A percentile compares a stretch with the other conserved stretches of the same genome.
These are phyloP conservation scores for Zygosaccharomyces pseudobailii DNA, from an alignment of 1,139 yeast species.

Conservation along the genomic window DNA sequence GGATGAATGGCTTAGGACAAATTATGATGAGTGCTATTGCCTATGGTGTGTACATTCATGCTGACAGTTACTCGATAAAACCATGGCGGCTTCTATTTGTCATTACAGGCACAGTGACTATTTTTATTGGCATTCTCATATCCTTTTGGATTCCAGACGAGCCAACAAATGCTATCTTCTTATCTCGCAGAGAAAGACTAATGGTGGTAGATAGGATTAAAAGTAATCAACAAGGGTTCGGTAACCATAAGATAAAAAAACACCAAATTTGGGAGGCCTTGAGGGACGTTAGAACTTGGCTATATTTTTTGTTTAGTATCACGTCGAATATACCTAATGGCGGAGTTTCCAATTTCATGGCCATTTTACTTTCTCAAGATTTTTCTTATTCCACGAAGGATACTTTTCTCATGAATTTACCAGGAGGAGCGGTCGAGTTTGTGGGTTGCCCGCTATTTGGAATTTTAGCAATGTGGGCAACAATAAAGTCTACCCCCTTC, in stretches of 20 bases:
- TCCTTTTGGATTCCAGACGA: conserved; percentile 47
- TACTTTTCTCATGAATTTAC: conserved; percentile 40
- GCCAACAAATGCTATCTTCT: conserved; percentile 46
- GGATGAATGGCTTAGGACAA: conserved; percentile 48
- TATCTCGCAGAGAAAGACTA: conserved; percentile 47
- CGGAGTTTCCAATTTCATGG: conserved; percentile 29
- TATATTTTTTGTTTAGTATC: conserved; percentile 42
- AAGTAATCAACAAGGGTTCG: conserved; percentile 48
- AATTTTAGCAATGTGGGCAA: conserved; percentile 34
- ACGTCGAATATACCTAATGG: conserved; percentile 32
- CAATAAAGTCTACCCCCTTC: conserved; percentile 26
- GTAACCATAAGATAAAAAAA: conserved; percentile 49
- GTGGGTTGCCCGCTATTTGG: conserved; percentile 31
- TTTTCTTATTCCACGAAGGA: conserved; percentile 39
- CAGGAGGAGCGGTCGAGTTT: conserved; percentile 39
- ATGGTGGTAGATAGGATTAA: conserved; percentile 50
- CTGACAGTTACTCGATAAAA: conserved; percentile 35
- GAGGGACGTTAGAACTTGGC: conserved; percentile 45
- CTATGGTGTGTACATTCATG: conserved; percentile 40
- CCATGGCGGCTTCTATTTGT: conserved; percentile 49
- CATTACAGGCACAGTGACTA: conserved; percentile 45
- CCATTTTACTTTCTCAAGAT: conserved; percentile 37
- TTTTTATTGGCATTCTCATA: conserved; percentile 42
- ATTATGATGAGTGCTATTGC: conserved; percentile 43
- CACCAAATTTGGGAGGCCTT: conserved; percentile 49